Conservation (phyloP, 305 asterid species). For the Caryopteris hybrid region DNA sequence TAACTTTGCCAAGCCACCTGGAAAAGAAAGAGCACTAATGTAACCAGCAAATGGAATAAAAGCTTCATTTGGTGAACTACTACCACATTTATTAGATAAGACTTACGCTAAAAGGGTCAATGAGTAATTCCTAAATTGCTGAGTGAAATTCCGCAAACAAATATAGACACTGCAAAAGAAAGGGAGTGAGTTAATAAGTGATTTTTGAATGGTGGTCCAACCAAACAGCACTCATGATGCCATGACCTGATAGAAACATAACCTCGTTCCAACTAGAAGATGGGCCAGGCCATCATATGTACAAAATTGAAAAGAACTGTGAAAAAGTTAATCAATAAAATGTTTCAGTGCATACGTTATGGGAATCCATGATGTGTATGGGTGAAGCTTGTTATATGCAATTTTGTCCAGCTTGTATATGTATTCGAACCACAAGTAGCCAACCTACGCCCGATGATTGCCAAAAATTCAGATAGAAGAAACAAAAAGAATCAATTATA, state of each 20-base stretch:
- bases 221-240: background rate
- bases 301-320: background rate
- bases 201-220: background rate
- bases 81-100: background rate
- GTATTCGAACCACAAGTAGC: slow-evolving; percentile 79
- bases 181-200: slow-evolving; percentile 9
- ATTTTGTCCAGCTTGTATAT: slow-evolving; percentile 94
- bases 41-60: slow-evolving; percentile 19
- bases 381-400: slow-evolving; percentile 88
- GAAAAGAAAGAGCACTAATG: slow-evolving; percentile 15
- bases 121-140: slow-evolving; percentile 72
- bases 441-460: slow-evolving; percentile 32
- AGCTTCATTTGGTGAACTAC: slow-evolving; percentile 4
- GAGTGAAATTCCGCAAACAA: slow-evolving; percentile 82
- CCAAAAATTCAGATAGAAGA: background rate
- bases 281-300: background rate
- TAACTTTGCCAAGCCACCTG: slow-evolving; percentile 99
- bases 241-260: background rate
- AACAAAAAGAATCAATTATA: background rate
- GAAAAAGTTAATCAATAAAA: background rate
- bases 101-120: slow-evolving; percentile 97
- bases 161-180: slow-evolving; percentile 66
- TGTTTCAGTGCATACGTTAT: slow-evolving; percentile 58
- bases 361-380: slow-evolving; percentile 99
- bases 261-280: background rate